Conservation (phyloP, 306 rosid species). For the Dryas alaskensis region DNA sequence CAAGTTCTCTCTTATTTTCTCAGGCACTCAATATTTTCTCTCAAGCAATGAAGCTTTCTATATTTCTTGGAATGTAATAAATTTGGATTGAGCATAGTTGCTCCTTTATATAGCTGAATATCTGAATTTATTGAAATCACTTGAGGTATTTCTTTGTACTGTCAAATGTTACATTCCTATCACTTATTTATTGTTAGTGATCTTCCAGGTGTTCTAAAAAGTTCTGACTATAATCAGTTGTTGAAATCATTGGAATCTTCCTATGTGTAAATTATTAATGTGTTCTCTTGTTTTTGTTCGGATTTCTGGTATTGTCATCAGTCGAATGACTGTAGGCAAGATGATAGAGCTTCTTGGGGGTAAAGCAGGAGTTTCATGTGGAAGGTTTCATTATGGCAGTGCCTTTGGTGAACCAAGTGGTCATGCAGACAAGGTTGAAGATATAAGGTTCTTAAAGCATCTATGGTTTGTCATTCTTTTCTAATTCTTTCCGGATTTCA, state of each 20-base stretch:
- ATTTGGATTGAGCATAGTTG: no score
- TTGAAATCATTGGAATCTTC: background rate
- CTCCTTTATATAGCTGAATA: no score
- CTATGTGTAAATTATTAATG: background rate
- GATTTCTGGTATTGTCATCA: constrained; percentile 28
- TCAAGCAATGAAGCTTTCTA: no score
- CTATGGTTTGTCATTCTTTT: constrained; percentile 8
- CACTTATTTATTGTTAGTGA: background rate
- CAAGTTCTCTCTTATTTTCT: no score
- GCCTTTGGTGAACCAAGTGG: constrained; percentile 99
- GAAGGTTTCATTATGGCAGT: constrained; percentile 93
- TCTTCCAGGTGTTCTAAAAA: background rate
- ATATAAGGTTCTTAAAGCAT: constrained; percentile 57
- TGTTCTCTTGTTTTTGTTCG: background rate
- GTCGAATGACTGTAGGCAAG: constrained; percentile 99
- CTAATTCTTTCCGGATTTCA: constrained; percentile 6
- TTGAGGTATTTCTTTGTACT: background rate
- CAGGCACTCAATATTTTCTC: no score
- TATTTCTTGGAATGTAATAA: no score
- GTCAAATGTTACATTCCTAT: background rate
- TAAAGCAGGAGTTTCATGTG: constrained; percentile 96
- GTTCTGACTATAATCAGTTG: background rate
- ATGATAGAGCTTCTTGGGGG: constrained; percentile 99
- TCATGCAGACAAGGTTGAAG: constrained; percentile 97
- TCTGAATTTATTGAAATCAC: background rate